phyloP scores from a whole-genome alignment of 495 filamentous ascomycete genomes.

The Xylaria telfairii region DNA sequence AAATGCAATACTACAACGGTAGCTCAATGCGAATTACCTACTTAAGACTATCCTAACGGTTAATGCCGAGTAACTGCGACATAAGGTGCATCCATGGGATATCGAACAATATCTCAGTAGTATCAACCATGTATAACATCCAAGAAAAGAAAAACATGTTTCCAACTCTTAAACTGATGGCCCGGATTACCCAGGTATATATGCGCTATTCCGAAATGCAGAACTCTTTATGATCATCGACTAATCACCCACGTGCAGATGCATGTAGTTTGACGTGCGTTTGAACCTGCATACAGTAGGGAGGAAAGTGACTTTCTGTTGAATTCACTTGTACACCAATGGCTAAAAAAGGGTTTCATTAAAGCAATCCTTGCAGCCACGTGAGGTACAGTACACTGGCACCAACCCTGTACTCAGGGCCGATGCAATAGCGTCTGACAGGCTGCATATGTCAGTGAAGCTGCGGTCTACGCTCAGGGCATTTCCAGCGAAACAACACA shows the following conservation, averaged over 20 bases:
- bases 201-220: too few relatives aligned
- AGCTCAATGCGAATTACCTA: too few relatives aligned
- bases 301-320: too few relatives aligned
- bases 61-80: too few relatives aligned
- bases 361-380: slow-evolving; percentile 7
- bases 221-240: not conserved
- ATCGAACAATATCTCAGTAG: too few relatives aligned
- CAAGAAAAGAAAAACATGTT: too few relatives aligned
- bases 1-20: not conserved
- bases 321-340: not conserved
- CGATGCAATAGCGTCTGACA: slow-evolving; percentile 1
- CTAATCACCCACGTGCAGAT: not conserved
- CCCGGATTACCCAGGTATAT: too few relatives aligned
- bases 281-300: too few relatives aligned
- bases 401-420: not conserved
- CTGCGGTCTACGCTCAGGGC: not conserved
- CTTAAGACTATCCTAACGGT: too few relatives aligned
- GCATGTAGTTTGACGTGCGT: not conserved
- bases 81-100: too few relatives aligned
- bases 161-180: too few relatives aligned
- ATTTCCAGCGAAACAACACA: not conserved
- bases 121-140: too few relatives aligned
- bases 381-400: slow-evolving; percentile 1
- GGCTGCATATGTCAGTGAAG: not conserved
- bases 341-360: not conserved